Percentiles rank a stretch among this genome's conserved stretches.
Conservation (phyloP, 1,284 basidiomycete genomes). For the Marasmius tenuissimus region DNA sequence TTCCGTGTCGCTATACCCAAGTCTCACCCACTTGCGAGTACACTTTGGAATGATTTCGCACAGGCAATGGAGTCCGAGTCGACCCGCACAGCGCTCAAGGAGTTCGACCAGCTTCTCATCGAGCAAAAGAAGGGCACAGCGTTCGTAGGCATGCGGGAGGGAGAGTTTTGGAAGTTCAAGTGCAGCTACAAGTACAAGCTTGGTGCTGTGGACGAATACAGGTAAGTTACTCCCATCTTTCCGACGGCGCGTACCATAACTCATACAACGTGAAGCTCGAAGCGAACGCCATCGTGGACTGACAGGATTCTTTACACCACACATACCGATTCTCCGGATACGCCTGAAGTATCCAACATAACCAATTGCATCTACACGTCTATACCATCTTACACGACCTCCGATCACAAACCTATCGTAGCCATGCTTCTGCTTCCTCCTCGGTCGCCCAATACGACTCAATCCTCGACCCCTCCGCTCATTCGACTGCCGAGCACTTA, state of each 20-base stretch:
- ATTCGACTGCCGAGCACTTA: conserved; percentile 54
- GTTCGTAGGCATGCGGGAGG: conserved; percentile 78
- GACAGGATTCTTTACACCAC: conserved; percentile 91
- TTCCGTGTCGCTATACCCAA: conserved; percentile 73
- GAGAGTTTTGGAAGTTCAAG: conserved; percentile 83
- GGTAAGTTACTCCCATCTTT: conserved; percentile 39
- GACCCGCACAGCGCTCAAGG: conserved; percentile 63
- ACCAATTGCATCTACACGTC: conserved; percentile 71
- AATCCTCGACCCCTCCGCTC: conserved; percentile 34
- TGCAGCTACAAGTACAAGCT: conserved; percentile 86
- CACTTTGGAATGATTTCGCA: conserved; percentile 28
- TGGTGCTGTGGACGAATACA: conserved; percentile 79
- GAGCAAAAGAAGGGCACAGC: conserved; percentile 65
- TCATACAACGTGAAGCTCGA: conserved; percentile 43
- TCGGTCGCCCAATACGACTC: conserved; percentile 20
- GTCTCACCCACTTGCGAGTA: conserved; percentile 41
- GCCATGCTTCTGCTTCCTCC: conserved; percentile 59
- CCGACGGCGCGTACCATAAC: neutral
- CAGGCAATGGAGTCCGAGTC: conserved; percentile 49
- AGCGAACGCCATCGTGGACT: conserved; percentile 90
- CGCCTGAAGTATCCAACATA: conserved; percentile 53
- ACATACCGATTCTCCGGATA: conserved; percentile 63
- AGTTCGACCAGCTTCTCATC: conserved; percentile 74
- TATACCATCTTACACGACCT: conserved; percentile 74
- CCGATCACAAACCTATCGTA: conserved; percentile 78